Conservation (phyloP, 2,329 filamentous ascomycete species). For the Claviceps humidiphila region DNA sequence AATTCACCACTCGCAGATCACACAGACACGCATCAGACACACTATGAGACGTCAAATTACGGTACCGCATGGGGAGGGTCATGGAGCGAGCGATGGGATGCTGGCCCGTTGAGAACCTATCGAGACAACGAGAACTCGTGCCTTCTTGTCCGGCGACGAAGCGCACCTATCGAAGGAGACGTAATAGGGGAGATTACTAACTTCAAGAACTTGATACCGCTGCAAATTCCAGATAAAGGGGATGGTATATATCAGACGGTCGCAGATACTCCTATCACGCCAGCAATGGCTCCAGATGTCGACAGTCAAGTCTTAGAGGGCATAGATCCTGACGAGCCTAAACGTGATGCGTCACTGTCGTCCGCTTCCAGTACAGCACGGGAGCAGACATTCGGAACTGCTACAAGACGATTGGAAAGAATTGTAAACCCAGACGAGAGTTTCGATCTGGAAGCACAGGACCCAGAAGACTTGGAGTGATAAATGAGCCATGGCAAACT, state of each 20-base stretch:
- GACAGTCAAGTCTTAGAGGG: not conserved
- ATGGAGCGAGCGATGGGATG: conserved; percentile 8
- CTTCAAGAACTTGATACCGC: conserved; percentile 7
- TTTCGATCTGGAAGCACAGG: conserved; percentile 9
- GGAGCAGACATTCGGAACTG: conserved; percentile 9
- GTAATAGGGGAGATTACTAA: conserved; percentile 12
- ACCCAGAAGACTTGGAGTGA: conserved; percentile 4
- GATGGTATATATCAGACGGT: not conserved
- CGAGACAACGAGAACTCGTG: conserved; percentile 13
- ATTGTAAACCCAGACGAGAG: conserved; percentile 1
- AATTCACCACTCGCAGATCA: not conserved
- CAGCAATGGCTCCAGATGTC: not conserved
- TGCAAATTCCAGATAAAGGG: not conserved
- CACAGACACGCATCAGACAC: not conserved
- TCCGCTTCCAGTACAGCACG: conserved; percentile 12
- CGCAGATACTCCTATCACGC: not conserved
- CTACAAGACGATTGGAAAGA: conserved; percentile 8
- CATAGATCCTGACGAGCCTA: not conserved
- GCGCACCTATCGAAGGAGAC: conserved; percentile 13
- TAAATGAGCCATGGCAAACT: not conserved
- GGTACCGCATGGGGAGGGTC: conserved; percentile 9
- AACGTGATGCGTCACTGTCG: conserved; percentile 9
- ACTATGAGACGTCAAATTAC: not conserved
- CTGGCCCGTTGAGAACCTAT: conserved; percentile 5
- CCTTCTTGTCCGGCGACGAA: conserved; percentile 14